These are phyloP conservation scores for Calonectria leucothoes DNA, from an alignment of 2,329 filamentous ascomycete genomes.

Conservation along the genomic window DNA sequence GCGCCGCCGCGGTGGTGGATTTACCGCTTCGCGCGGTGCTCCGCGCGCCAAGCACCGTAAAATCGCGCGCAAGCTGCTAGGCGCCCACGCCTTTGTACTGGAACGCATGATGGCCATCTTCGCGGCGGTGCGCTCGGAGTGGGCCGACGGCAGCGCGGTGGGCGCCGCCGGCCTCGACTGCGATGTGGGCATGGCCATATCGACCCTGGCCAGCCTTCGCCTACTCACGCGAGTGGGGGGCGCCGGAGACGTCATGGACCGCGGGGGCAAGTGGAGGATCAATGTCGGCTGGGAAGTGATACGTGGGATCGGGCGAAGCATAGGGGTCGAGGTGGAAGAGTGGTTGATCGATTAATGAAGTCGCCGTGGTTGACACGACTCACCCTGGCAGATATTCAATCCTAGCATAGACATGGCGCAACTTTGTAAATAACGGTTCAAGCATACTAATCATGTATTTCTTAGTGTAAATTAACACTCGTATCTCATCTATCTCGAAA, in stretches of 20 bases:
- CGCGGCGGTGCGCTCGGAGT: slow-evolving; percentile 71
- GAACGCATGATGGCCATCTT: slow-evolving; percentile 86
- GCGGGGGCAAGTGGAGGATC: slow-evolving; percentile 79
- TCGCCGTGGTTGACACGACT: neutral
- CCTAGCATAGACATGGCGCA: slow-evolving; percentile 10
- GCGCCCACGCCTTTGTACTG: slow-evolving; percentile 80
- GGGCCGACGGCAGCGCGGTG: slow-evolving; percentile 51
- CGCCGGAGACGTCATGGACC: slow-evolving; percentile 73
- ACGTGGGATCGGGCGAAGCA: slow-evolving; percentile 74
- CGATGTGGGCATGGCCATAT: slow-evolving; percentile 73
- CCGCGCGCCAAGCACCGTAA: slow-evolving; percentile 70
- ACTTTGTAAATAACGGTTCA: slow-evolving; percentile 4
- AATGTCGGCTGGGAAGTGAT: slow-evolving; percentile 85
- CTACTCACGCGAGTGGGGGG: slow-evolving; percentile 75
- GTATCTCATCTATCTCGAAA: slow-evolving; percentile 32
- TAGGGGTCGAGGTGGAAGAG: slow-evolving; percentile 84
- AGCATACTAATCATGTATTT: slow-evolving; percentile 29
- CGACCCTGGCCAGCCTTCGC: slow-evolving; percentile 78
- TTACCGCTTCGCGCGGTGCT: slow-evolving; percentile 46
- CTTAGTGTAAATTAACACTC: slow-evolving; percentile 19
- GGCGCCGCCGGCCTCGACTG: slow-evolving; percentile 56
- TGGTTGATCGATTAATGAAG: slow-evolving; percentile 73
- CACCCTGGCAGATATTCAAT: neutral
- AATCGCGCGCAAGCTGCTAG: slow-evolving; percentile 81
- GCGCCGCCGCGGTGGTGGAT: slow-evolving; percentile 61